These are phyloP conservation scores for Fraxinus pennsylvanica DNA, from an alignment of 257 asterid species.

Conservation along the genomic window DNA sequence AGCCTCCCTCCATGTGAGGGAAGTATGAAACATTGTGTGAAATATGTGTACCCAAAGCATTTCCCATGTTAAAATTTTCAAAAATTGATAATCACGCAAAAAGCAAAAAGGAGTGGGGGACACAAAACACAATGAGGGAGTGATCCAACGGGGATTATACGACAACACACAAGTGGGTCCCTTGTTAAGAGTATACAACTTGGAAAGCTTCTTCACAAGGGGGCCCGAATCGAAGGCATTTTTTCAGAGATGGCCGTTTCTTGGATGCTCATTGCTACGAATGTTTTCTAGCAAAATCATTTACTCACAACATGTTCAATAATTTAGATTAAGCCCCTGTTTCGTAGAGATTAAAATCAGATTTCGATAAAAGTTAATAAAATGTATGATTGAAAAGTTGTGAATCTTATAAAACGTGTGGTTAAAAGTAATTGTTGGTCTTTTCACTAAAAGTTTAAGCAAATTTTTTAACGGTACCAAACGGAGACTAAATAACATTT, in stretches of 20 bases:
- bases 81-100: slow-evolving; percentile 2
- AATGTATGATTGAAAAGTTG: no score
- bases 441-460: no score
- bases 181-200: slow-evolving; percentile 35
- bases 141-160: slow-evolving; percentile 52
- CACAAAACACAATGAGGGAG: slow-evolving; percentile 17
- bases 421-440: no score
- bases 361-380: no score
- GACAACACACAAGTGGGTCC: slow-evolving; percentile 40
- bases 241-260: slow-evolving; percentile 24
- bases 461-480: no score
- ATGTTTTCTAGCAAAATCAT: not conserved
- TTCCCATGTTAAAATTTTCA: not conserved
- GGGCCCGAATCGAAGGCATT: slow-evolving; percentile 38
- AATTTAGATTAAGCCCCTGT: no score
- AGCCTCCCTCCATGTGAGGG: no score
- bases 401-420: no score
- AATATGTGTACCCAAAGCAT: no score
- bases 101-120: not conserved
- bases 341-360: no score
- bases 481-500: no score
- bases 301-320: not conserved
- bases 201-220: slow-evolving; percentile 23
- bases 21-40: no score
- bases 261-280: not conserved